Evolutionary conservation across 1,284 basidiomycete genomes (phyloP).

Genomic region (Ustilago esculenta): DNA sequence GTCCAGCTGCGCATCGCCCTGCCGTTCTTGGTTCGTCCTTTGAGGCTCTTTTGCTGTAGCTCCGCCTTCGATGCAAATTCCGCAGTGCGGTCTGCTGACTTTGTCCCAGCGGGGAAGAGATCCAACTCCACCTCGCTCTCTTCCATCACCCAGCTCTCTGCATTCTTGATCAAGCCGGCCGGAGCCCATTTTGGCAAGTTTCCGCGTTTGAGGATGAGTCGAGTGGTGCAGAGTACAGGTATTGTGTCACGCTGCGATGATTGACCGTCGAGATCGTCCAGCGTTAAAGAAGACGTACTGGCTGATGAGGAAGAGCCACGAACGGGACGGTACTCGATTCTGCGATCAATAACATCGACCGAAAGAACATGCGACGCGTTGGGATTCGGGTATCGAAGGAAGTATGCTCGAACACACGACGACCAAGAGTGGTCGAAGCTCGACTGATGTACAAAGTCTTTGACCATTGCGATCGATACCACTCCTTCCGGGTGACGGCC

Average conservation of each 20-base stretch:
- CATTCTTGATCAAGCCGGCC: constrained; percentile 74
- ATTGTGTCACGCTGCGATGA: constrained; percentile 56
- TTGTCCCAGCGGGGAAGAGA: constrained; percentile 29
- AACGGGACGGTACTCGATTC: constrained; percentile 56
- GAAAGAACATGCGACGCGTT: constrained; percentile 92
- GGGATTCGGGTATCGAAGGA: constrained; percentile 95
- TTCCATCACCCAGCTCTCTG: constrained; percentile 66
- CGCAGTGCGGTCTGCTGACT: not conserved
- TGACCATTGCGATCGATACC: too few relatives aligned
- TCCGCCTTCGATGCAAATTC: too few relatives aligned
- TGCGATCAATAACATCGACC: constrained; percentile 89
- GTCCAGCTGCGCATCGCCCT: constrained; percentile 64
- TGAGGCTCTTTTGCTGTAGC: constrained; percentile 20
- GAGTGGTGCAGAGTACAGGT: constrained; percentile 84
- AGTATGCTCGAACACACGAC: constrained; percentile 75
- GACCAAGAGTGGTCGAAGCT: constrained; percentile 52
- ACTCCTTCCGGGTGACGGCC: too few relatives aligned
- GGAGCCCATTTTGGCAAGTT: constrained; percentile 90
- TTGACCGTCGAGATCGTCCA: constrained; percentile 59
- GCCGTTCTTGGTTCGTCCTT: constrained; percentile 40
- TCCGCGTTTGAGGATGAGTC: constrained; percentile 90
- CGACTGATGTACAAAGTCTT: constrained; percentile 48
- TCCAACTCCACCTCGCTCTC: constrained; percentile 65
- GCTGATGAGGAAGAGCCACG: constrained; percentile 18
- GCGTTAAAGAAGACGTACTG: constrained; percentile 25